Evolutionary conservation across 2,329 filamentous ascomycete genomes (phyloP), one percentile per base, ranked within the genome.

Genomic region (Phyllosticta paracitricarpa): DNA sequence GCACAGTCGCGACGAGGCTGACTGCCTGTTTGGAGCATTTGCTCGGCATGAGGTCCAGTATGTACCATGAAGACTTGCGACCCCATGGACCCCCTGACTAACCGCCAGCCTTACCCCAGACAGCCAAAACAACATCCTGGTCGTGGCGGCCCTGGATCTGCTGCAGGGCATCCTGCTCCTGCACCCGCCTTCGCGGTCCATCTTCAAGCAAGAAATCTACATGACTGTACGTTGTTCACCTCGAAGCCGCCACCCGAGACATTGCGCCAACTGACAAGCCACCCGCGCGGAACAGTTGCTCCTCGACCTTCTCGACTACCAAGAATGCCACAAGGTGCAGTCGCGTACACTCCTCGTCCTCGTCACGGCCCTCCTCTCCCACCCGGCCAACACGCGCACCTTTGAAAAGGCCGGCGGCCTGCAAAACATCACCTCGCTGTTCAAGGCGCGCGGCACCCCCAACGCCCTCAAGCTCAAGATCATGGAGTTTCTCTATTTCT

Each of bases 401-500:
- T 97, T 99, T 70, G 94, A 99, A 77, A 82, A 84, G 61, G 88
- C 96, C 66, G 93, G 97, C 72, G 94, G 94, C 61, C 83, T 99
- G 4, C 84, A 96, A 51, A 94, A 91, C 1, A 86, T 97, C 54
- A 96, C 93, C 1, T 93, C 89, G 9, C 82, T 97, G 57, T 97
- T 97, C 83, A 96, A 95, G 75, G 89, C 88, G 65, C 86, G 91
- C 63, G 85, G 86, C 66, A 97, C 93, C 3, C 86, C 86, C 25
- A 86, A 91, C 64, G 89, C 93, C 68, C 92, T 97, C 66, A 97
- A 96, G 78, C 84, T 96, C 71, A 94, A 96, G 74, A 84, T 96
- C n/a, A 87, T 97, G 67, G 94, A 97, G 75, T 97, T 97, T 72
- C 78, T 99, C 58, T 97, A 97, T 79, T 97, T 97, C 76, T 99